Conservation (phyloP, 2,329 filamentous ascomycete genomes). For the Helotiales sp. region DNA sequence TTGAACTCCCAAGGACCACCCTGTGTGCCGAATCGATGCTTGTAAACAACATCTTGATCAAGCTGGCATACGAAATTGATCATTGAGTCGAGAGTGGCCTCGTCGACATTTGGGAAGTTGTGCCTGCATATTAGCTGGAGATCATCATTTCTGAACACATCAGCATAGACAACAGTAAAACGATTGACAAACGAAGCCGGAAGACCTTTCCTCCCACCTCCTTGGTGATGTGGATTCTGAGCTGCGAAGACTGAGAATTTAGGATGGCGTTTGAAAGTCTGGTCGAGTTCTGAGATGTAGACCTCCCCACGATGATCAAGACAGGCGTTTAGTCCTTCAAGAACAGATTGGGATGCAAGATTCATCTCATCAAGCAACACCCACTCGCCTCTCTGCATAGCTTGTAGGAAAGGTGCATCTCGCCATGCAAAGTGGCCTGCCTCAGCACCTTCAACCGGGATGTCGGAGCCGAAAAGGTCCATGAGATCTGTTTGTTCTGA, state of each 20-base stretch:
- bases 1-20: slow-evolving; percentile 95
- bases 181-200: slow-evolving; percentile 97
- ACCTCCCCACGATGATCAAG: slow-evolving; percentile 95
- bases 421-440: slow-evolving; percentile 93
- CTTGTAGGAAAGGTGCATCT: slow-evolving; percentile 90
- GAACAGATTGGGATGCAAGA: slow-evolving; percentile 90
- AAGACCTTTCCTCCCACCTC: slow-evolving; percentile 90
- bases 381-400: slow-evolving; percentile 97
- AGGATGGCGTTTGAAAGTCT: slow-evolving; percentile 86
- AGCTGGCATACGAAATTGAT: slow-evolving; percentile 81
- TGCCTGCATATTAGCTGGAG: slow-evolving; percentile 78
- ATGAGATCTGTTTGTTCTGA: slow-evolving; percentile 98
- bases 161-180: slow-evolving; percentile 96
- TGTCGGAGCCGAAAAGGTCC: slow-evolving; percentile 95
- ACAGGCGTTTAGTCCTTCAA: slow-evolving; percentile 95
- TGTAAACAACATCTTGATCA: slow-evolving; percentile 67
- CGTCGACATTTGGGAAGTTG: slow-evolving; percentile 66
- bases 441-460: slow-evolving; percentile 88
- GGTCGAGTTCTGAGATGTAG: slow-evolving; percentile 92
- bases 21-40: slow-evolving; percentile 58
- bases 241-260: slow-evolving; percentile 95
- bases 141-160: slow-evolving; percentile 81
- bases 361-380: slow-evolving; percentile 99
- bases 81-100: slow-evolving; percentile 61
- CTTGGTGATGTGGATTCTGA: slow-evolving; percentile 97